Conservation (phyloP, 1,284 basidiomycete genomes). For the Pseudozyma hubeiensis region DNA sequence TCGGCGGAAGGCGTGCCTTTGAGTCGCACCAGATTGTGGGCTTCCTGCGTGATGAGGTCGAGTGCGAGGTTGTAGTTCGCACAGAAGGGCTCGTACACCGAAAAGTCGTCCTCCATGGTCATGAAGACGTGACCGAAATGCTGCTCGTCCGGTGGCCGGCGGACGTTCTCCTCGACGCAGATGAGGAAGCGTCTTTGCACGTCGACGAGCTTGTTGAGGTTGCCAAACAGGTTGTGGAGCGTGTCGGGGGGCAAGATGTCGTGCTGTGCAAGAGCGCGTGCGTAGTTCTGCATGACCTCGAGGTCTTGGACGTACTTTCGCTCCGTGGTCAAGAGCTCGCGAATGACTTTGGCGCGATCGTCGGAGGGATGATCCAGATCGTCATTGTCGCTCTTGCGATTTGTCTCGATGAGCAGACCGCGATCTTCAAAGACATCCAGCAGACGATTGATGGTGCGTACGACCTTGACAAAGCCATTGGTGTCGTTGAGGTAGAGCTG, state of each 20-base stretch:
- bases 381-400: slow-evolving; percentile 69
- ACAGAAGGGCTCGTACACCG: slow-evolving; percentile 91
- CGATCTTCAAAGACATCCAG: slow-evolving; percentile 83
- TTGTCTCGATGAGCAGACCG: slow-evolving; percentile 75
- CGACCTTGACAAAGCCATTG: slow-evolving; percentile 91
- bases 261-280: slow-evolving; percentile 76
- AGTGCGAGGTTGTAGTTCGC: slow-evolving; percentile 80
- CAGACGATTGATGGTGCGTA: slow-evolving; percentile 89
- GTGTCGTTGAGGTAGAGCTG: slow-evolving; percentile 85
- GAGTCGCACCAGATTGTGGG: slow-evolving; percentile 51
- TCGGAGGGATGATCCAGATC: slow-evolving; percentile 68
- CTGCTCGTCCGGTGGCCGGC: slow-evolving; percentile 75
- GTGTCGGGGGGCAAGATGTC: slow-evolving; percentile 92
- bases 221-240: slow-evolving; percentile 93
- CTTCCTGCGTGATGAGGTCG: slow-evolving; percentile 78
- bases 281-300: slow-evolving; percentile 80
- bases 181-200: slow-evolving; percentile 97
- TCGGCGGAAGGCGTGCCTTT: slow-evolving; percentile 58
- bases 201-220: slow-evolving; percentile 93
- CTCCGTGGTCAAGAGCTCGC: slow-evolving; percentile 91
- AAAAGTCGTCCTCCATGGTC: slow-evolving; percentile 80
- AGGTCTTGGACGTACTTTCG: slow-evolving; percentile 98
- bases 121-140: slow-evolving; percentile 70
- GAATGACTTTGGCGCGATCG: slow-evolving; percentile 81
- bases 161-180: slow-evolving; percentile 76